A percentile compares a stretch with the other conserved stretches of the same genome.
phyloP scores from a whole-genome alignment of 2,329 filamentous ascomycete genomes.

The Botryotinia calthae region DNA sequence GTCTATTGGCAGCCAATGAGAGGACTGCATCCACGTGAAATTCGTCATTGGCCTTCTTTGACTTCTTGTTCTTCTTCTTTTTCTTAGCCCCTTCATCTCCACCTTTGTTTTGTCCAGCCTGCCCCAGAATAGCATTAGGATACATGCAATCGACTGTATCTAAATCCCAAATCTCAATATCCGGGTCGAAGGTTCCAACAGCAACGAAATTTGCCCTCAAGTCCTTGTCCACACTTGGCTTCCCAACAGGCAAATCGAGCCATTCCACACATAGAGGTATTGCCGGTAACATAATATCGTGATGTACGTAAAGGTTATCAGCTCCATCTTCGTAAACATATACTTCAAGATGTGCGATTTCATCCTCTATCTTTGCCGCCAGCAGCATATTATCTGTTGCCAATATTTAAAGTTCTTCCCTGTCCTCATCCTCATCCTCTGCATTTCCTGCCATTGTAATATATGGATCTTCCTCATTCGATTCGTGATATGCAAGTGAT shows the following conservation, averaged over 20 bases:
- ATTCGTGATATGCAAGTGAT: slow-evolving; percentile 88
- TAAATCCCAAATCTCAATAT: slow-evolving; percentile 98
- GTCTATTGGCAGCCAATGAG: slow-evolving; percentile 84
- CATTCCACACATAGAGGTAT: slow-evolving; percentile 96
- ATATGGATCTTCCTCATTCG: slow-evolving; percentile 93
- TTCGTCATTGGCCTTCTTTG: slow-evolving; percentile 80
- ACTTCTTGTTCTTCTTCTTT: slow-evolving; percentile 90
- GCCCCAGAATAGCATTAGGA: slow-evolving; percentile 90
- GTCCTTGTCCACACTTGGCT: slow-evolving; percentile 59
- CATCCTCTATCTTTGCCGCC: slow-evolving; percentile 92
- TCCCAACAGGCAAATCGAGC: slow-evolving; percentile 87
- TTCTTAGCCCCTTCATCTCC: slow-evolving; percentile 51
- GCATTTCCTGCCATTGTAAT: slow-evolving; percentile 76
- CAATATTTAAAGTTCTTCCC: slow-evolving; percentile 90
- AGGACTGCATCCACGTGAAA: slow-evolving; percentile 95
- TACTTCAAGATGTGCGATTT: slow-evolving; percentile 92
- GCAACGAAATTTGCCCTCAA: slow-evolving; percentile 86
- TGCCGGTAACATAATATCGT: slow-evolving; percentile 98
- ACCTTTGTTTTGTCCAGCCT: slow-evolving; percentile 52
- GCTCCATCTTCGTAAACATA: slow-evolving; percentile 95
- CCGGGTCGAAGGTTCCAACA: slow-evolving; percentile 94
- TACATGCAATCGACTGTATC: slow-evolving; percentile 98
- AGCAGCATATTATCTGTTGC: slow-evolving; percentile 90
- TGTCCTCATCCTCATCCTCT: slow-evolving; percentile 67
- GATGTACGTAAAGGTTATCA: slow-evolving; percentile 97